Base-by-base conservation (phyloP, 768 basidiomycete species). In the Phlebiopsis gigantea region DNA sequence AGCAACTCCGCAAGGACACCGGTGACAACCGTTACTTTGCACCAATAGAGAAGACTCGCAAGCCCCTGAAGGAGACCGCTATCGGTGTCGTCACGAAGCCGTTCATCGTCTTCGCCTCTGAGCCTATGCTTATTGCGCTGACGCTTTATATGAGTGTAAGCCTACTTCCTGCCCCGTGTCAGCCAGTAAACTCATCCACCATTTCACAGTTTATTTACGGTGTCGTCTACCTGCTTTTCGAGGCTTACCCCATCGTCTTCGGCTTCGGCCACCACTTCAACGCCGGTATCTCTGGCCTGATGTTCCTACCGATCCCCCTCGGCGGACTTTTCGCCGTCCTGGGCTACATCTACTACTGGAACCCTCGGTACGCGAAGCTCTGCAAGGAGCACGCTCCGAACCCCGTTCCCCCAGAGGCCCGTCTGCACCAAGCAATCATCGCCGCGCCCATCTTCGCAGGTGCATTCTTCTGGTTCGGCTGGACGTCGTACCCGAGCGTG, bases 381-480 rank as follows among this genome's bases (percentile, higher is more conserved):
- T 69, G 72, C 8, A 65, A 66, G 1, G 72, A 74, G 60, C 73
- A 70, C 56, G 73, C 77, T 3, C 85, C 84, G 5, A 63, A 74
- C 14, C 78, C 82, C 34, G 83, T 85, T 1, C 80, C 84, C 1
- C 86, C 86, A 0, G 85, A 88, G 66, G 77, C 76, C 52, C 75
- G 85, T 10, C 66, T 86, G 24, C 73, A 75, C 50, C 71, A 79
- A 52, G 75, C 75, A 1, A 71, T 85, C 58, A 67, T 78, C 58
- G 79, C 78, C 7, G 76, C 78, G 0, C 83, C 83, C 5, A 57
- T 81, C 30, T 76, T 81, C 61, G 70, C 79, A 28, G 41, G 72
- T 21, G 78, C 82, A 9, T 82, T 86, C 70, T 87, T 88, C 69
- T 84, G 84, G 85, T 84, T 87, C 56, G 82, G 82, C 31, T 85